These are phyloP conservation scores for Volutella citrinella DNA, from an alignment of 2,329 filamentous ascomycete species.

Conservation along the genomic window DNA sequence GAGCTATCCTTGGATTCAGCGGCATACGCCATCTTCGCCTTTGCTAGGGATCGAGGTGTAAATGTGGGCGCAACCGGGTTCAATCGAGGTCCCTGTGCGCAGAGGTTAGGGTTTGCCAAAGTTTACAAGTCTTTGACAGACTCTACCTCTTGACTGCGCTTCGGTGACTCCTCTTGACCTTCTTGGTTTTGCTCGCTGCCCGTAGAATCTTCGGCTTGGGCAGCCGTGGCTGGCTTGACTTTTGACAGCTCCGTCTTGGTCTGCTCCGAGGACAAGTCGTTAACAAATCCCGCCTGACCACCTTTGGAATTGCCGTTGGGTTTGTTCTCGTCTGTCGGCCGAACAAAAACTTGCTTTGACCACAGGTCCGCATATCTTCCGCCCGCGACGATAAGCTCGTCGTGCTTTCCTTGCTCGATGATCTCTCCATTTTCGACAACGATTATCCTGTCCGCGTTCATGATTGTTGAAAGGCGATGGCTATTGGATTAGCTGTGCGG, in stretches of 20 bases:
- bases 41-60: conserved; percentile 40
- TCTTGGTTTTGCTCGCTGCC: no score
- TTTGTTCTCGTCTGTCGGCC: conserved; percentile 40
- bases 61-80: conserved; percentile 56
- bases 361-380: conserved; percentile 65
- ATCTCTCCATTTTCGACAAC: conserved; percentile 62
- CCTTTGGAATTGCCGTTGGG: conserved; percentile 7
- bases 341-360: conserved; percentile 59
- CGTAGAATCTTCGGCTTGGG: conserved; percentile 20
- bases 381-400: conserved; percentile 52
- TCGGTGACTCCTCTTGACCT: conserved; percentile 32
- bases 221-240: conserved; percentile 22
- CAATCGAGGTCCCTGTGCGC: conserved; percentile 47
- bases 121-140: conserved; percentile 27
- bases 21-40: no score
- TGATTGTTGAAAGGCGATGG: conserved; percentile 68
- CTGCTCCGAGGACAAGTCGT: conserved; percentile 35
- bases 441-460: conserved; percentile 65
- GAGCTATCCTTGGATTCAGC: no score
- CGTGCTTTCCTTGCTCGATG: conserved; percentile 61
- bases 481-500: conserved; percentile 31
- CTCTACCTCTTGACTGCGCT: conserved; percentile 49
- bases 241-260: conserved; percentile 34
- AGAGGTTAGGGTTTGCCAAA: conserved; percentile 40
- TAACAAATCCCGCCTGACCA: conserved; percentile 28